A percentile compares a stretch with the other conserved stretches of the same genome.
phyloP scores from a whole-genome alignment of 768 basidiomycete species.

The Austroboletus festivus region DNA sequence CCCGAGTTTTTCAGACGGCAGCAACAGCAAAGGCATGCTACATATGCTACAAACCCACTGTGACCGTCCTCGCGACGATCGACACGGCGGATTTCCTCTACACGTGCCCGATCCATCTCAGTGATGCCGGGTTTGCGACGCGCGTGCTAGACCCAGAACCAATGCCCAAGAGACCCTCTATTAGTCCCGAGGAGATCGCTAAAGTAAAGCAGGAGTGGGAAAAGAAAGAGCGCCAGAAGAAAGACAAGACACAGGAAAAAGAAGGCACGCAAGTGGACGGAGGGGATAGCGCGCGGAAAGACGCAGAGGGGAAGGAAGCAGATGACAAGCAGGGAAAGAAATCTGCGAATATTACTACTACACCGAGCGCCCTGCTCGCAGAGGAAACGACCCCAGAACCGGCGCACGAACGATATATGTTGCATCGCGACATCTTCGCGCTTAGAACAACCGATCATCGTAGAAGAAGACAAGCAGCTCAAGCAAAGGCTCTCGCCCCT shows the following conservation, averaged over 20 bases:
- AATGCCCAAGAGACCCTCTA: constrained; percentile 34
- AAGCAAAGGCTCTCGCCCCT: constrained; percentile 68
- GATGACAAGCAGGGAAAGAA: constrained; percentile 15
- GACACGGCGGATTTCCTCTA: constrained; percentile 86
- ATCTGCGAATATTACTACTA: constrained; percentile 13
- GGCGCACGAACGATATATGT: constrained; percentile 67
- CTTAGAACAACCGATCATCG: constrained; percentile 78
- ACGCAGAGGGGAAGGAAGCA: constrained; percentile 34
- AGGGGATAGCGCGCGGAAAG: constrained; percentile 17
- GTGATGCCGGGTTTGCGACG: constrained; percentile 73
- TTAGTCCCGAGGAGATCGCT: constrained; percentile 68
- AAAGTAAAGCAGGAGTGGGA: constrained; percentile 81
- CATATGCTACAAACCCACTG: constrained; percentile 76
- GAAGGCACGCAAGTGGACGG: constrained; percentile 34
- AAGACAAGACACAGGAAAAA: constrained; percentile 50
- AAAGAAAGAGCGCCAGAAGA: constrained; percentile 61
- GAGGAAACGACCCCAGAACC: constrained; percentile 37
- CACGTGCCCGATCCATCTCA: constrained; percentile 76
- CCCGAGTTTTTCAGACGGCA: constrained; percentile 50
- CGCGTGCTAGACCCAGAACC: constrained; percentile 41
- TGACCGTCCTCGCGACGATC: constrained; percentile 79
- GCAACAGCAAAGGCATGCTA: constrained; percentile 78
- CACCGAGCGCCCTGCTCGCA: constrained; percentile 29
- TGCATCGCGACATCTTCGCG: constrained; percentile 82
- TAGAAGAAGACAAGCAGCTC: constrained; percentile 60